Percentiles rank a stretch among this genome's conserved stretches.
Evolutionary conservation across 495 filamentous ascomycete genomes (phyloP).

Genomic region (Penicillium canescens): DNA sequence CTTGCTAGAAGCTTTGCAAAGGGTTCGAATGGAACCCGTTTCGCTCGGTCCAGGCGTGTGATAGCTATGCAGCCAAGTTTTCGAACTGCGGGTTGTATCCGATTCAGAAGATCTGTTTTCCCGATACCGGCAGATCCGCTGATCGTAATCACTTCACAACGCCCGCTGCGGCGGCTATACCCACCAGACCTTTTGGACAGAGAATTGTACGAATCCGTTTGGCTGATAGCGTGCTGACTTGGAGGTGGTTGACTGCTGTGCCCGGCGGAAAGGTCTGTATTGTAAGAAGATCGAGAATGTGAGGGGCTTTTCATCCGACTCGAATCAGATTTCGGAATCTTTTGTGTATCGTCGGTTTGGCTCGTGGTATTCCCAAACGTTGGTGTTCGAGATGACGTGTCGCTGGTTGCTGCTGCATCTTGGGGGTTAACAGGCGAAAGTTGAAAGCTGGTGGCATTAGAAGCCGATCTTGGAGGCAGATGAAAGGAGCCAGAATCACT

Average conservation of each 20-base stretch:
- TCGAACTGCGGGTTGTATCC: slow-evolving; percentile 70
- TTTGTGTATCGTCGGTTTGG: slow-evolving; percentile 9
- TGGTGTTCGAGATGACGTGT: slow-evolving; percentile 35
- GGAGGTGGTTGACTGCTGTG: slow-evolving; percentile 30
- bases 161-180: slow-evolving; percentile 64
- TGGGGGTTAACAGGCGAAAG: slow-evolving; percentile 35
- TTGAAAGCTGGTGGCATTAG: slow-evolving; percentile 32
- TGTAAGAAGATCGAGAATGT: slow-evolving; percentile 39
- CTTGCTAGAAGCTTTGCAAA: slow-evolving; percentile 78
- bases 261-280: slow-evolving; percentile 31
- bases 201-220: slow-evolving; percentile 32
- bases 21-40: slow-evolving; percentile 79
- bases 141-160: slow-evolving; percentile 78
- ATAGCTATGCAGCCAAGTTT: slow-evolving; percentile 77
- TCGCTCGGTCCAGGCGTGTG: slow-evolving; percentile 81
- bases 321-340: slow-evolving; percentile 4
- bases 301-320: slow-evolving; percentile 38
- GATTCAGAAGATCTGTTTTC: slow-evolving; percentile 81
- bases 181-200: slow-evolving; percentile 42
- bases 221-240: slow-evolving; percentile 26
- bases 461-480: slow-evolving; percentile 40
- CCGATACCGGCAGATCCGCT: slow-evolving; percentile 76
- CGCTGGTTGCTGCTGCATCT: slow-evolving; percentile 38
- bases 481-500: slow-evolving; percentile 58
- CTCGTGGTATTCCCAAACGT: slow-evolving; percentile 13